phyloP scores from a whole-genome alignment of 2,329 filamentous ascomycete genomes.

The Teratosphaeriaceae sp. region DNA sequence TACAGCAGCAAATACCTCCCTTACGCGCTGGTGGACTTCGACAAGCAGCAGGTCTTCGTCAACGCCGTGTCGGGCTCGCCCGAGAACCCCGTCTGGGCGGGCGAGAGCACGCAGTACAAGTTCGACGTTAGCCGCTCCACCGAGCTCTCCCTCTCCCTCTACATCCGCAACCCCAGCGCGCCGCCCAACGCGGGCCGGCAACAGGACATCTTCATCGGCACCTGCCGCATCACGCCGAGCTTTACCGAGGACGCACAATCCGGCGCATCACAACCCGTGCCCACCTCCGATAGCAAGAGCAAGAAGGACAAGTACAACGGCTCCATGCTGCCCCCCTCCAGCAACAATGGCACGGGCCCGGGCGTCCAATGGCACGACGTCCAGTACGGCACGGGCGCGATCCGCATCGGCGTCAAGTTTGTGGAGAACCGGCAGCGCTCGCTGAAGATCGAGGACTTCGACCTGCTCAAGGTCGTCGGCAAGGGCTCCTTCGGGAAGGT shows the following conservation, averaged over 20 bases:
- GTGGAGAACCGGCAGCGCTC: slow-evolving; percentile 86
- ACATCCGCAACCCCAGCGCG: slow-evolving; percentile 86
- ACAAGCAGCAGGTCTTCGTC: slow-evolving; percentile 98
- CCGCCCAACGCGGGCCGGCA: slow-evolving; percentile 80
- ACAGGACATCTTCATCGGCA: slow-evolving; percentile 94
- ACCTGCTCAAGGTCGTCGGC: slow-evolving; percentile 93
- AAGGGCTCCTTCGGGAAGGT: slow-evolving; percentile 99
- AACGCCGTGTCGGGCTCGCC: slow-evolving; percentile 93
- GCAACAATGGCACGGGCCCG: slow-evolving; percentile 53
- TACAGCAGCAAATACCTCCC: slow-evolving; percentile 96
- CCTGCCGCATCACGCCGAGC: slow-evolving; percentile 80
- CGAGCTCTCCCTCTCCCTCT: slow-evolving; percentile 84
- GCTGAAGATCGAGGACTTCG: slow-evolving; percentile 94
- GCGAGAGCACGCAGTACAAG: slow-evolving; percentile 98
- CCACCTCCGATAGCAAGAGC: slow-evolving; percentile 19
- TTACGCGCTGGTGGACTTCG: slow-evolving; percentile 94
- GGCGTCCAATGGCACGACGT: slow-evolving; percentile 88
- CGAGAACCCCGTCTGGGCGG: slow-evolving; percentile 92
- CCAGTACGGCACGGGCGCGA: slow-evolving; percentile 78
- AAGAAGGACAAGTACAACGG: slow-evolving; percentile 60
- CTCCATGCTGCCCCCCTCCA: slow-evolving; percentile 24
- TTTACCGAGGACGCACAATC: slow-evolving; percentile 83
- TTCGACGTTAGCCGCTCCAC: slow-evolving; percentile 96
- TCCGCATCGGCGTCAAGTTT: slow-evolving; percentile 91
- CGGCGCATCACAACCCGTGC: slow-evolving; percentile 33